These are phyloP conservation scores for Corylus avellana DNA, from an alignment of 306 rosid species.

Conservation along the genomic window DNA sequence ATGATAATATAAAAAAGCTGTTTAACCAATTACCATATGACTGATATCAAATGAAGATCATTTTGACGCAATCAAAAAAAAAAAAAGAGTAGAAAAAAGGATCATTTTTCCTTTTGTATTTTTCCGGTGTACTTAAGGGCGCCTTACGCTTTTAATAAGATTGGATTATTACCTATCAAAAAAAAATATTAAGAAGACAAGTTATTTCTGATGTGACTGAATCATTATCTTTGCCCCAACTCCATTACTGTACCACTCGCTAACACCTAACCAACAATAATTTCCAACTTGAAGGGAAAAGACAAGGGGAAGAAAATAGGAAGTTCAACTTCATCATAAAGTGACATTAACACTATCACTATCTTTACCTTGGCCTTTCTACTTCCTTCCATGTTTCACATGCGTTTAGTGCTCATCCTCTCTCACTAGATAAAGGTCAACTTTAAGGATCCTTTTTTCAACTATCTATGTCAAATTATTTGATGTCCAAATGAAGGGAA, in stretches of 20 bases:
- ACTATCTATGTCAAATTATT: background rate
- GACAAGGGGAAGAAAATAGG: background rate
- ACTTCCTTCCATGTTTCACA: constrained; percentile 4
- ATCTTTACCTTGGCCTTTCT: background rate
- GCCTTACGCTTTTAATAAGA: too few relatives aligned
- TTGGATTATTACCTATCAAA: too few relatives aligned
- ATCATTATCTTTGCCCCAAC: background rate
- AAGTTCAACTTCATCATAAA: background rate
- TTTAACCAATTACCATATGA: background rate
- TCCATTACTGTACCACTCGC: background rate
- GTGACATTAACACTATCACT: background rate
- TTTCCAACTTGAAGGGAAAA: background rate
- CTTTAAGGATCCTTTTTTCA: background rate
- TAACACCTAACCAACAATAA: background rate
- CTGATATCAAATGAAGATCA: background rate
- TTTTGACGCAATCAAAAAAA: background rate
- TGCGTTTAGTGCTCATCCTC: background rate
- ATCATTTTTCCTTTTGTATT: too few relatives aligned
- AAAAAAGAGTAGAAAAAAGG: too few relatives aligned
- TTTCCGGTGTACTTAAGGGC: too few relatives aligned
- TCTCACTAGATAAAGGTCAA: background rate
- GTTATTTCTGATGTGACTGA: background rate
- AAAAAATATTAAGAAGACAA: too few relatives aligned
- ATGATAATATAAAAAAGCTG: background rate
- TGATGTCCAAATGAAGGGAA: background rate